Percentiles rank a stretch among this genome's conserved stretches.
phyloP scores from a whole-genome alignment of 164 flowering plant genomes.

The Sedum album region DNA sequence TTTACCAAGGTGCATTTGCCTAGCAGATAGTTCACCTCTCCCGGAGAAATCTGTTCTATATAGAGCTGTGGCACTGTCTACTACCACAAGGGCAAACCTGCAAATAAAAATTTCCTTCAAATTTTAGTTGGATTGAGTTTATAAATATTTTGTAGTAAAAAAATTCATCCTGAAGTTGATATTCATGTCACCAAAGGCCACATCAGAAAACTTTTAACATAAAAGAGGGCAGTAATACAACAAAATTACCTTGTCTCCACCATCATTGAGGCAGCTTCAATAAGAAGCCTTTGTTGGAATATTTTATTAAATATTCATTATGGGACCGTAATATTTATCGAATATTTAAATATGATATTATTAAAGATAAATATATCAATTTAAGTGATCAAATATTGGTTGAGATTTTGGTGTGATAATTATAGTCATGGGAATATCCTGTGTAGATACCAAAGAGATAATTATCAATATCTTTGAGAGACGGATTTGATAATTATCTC shows the following conservation, averaged over 20 bases:
- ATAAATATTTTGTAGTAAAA: background rate
- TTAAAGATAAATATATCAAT: too few species aligned
- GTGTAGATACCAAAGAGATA: too few species aligned
- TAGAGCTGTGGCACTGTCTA: constrained; percentile 91
- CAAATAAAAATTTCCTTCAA: background rate
- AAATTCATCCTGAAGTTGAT: background rate
- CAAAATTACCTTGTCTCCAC: constrained; percentile 73
- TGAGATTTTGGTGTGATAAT: too few species aligned
- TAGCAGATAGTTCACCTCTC: constrained; percentile 92
- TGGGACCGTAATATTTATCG: too few species aligned
- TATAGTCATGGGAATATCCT: too few species aligned
- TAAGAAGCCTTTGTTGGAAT: too few species aligned
- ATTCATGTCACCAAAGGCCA: background rate
- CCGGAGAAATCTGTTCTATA: constrained; percentile 91
- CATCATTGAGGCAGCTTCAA: constrained; percentile 99
- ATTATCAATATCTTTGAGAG: too few species aligned
- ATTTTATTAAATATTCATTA: too few species aligned
- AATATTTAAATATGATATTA: too few species aligned
- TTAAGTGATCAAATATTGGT: too few species aligned
- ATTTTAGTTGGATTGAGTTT: background rate
- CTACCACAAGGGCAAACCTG: constrained; percentile 89
- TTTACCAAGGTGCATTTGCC: constrained; percentile 88
- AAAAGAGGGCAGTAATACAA: background rate
- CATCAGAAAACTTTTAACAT: background rate
- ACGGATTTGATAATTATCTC: too few species aligned